These are phyloP conservation scores for Mycena albidolilacea DNA, from an alignment of 768 basidiomycete species.

Conservation along the genomic window DNA sequence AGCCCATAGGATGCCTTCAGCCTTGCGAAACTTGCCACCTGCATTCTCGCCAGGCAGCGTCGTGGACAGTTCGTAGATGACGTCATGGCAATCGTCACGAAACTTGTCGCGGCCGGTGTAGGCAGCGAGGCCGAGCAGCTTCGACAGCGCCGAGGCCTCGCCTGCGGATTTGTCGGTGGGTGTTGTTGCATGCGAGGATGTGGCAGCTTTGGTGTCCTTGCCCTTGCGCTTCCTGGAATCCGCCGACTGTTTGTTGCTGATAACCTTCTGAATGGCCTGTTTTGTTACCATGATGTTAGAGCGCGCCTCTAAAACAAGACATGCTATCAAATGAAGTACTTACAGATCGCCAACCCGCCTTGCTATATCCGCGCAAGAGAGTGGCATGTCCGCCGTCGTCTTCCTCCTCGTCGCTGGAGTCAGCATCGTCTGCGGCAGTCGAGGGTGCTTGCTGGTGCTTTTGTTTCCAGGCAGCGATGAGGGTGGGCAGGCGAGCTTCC, in stretches of 20 bases:
- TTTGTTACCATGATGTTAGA: background rate
- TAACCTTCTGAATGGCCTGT: conserved; percentile 27
- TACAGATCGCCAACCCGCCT: conserved; percentile 11
- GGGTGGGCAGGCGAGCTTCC: background rate
- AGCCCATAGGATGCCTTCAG: conserved; percentile 13
- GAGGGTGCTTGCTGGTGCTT: background rate
- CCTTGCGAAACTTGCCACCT: conserved; percentile 32
- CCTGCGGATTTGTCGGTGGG: background rate
- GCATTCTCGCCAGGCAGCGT: conserved; percentile 7
- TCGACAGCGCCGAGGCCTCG: background rate
- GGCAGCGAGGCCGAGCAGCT: conserved; percentile 1
- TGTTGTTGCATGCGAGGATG: background rate
- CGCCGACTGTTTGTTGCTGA: conserved; percentile 25
- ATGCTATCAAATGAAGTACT: background rate
- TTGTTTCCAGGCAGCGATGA: background rate
- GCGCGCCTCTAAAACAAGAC: background rate
- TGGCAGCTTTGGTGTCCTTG: background rate
- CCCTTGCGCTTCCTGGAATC: background rate
- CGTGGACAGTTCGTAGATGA: conserved; percentile 2
- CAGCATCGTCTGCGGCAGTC: background rate
- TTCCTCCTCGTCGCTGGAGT: conserved; percentile 13
- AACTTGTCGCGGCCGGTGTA: conserved; percentile 29
- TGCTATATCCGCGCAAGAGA: conserved; percentile 19
- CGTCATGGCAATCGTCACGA: background rate
- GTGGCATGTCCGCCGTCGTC: background rate